Evolutionary conservation across 768 basidiomycete species (phyloP).

Genomic region (Kwoniella newhampshirensis): DNA sequence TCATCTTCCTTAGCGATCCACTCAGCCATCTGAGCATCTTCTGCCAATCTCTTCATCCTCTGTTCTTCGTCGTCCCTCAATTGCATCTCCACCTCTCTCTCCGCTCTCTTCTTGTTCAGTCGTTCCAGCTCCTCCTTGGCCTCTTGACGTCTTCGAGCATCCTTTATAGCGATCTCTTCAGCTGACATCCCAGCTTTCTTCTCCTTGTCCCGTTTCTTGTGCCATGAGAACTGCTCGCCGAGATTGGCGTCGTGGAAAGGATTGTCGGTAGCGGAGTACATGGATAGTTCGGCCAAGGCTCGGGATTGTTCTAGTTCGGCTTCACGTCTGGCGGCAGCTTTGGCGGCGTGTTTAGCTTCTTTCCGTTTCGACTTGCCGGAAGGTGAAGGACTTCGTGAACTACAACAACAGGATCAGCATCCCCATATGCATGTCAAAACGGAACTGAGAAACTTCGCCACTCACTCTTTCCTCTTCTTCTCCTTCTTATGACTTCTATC

Average conservation of each 20-base stretch:
- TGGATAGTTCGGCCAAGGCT: conserved; percentile 81
- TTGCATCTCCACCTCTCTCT: conserved; percentile 83
- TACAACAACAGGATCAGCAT: conserved; percentile 10
- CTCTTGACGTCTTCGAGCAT: conserved; percentile 77
- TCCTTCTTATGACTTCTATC: conserved; percentile 52
- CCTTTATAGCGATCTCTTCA: conserved; percentile 74
- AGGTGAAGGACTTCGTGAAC: conserved; percentile 61
- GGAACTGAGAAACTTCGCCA: neutral
- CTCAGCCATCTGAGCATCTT: conserved; percentile 96
- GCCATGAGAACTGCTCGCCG: conserved; percentile 95
- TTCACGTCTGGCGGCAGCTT: conserved; percentile 56
- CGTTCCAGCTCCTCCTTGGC: conserved; percentile 93
- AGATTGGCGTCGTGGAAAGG: conserved; percentile 98
- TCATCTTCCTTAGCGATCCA: conserved; percentile 97
- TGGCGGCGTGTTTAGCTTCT: conserved; percentile 80
- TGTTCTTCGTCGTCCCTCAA: conserved; percentile 90
- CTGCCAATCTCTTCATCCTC: conserved; percentile 80
- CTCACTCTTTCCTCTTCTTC: conserved; percentile 60
- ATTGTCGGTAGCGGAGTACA: conserved; percentile 95
- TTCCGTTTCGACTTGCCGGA: conserved; percentile 85
- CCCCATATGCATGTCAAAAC: neutral
- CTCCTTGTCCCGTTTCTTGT: conserved; percentile 97
- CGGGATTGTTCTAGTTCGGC: conserved; percentile 71
- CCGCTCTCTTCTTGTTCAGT: conserved; percentile 82
- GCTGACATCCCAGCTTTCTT: conserved; percentile 77